These are phyloP conservation scores for Suillus subluteus DNA, from an alignment of 768 basidiomycete species.

Conservation along the genomic window DNA sequence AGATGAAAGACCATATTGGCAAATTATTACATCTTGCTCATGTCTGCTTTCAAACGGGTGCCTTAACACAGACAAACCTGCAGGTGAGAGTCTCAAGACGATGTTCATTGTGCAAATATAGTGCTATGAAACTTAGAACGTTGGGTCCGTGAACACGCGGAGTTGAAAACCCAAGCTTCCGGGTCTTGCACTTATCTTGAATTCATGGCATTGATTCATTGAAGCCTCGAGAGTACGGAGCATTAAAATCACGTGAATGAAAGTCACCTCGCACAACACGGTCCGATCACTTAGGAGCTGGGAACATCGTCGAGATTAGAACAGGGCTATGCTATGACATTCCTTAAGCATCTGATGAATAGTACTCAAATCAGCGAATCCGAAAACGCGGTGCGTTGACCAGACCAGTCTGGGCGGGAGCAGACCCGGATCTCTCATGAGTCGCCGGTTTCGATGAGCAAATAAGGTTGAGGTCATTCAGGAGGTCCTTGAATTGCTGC, in stretches of 20 bases:
- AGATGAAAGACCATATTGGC: conserved; percentile 3
- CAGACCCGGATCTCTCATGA: conserved; percentile 10
- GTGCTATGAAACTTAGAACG: conserved; percentile 9
- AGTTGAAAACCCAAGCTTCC: conserved; percentile 2
- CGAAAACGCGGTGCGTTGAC: conserved; percentile 2
- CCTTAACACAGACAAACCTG: conserved; percentile 1
- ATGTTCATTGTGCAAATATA: not conserved
- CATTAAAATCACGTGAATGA: not conserved
- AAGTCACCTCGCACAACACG: conserved; percentile 12
- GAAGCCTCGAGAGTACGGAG: not conserved
- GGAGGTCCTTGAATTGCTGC: conserved; percentile 25
- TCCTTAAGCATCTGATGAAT: conserved; percentile 19
- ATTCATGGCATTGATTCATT: not conserved
- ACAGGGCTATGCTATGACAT: conserved; percentile 30
- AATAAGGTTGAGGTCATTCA: conserved; percentile 20
- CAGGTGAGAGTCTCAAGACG: conserved; percentile 1
- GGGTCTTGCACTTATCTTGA: conserved; percentile 4
- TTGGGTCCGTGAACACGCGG: conserved; percentile 1
- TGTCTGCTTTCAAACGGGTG: conserved; percentile 5
- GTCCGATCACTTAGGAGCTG: conserved; percentile 18
- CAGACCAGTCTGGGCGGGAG: conserved; percentile 10
- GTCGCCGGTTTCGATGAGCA: conserved; percentile 25
- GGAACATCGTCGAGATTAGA: conserved; percentile 29
- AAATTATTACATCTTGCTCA: conserved; percentile 3
- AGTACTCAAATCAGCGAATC: conserved; percentile 14